phyloP scores from a whole-genome alignment of 78 protist species.

The Polysphondylium violaceum region DNA sequence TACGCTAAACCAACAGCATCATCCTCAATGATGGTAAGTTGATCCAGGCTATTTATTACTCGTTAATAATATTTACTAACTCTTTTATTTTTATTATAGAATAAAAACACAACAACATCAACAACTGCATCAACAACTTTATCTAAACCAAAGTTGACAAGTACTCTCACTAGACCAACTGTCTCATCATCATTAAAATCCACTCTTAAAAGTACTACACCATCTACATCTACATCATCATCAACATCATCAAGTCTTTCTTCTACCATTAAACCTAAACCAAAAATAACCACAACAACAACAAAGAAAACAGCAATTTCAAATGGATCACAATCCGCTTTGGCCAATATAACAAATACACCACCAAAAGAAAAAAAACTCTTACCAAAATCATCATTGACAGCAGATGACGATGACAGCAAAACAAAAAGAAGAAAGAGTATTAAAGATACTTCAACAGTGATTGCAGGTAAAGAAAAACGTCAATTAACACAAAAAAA shows the following conservation, averaged over 20 bases:
- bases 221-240: background rate
- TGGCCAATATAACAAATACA: constrained; percentile 2
- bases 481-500: background rate
- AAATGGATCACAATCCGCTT: background rate
- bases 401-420: constrained; percentile 4
- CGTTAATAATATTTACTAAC: background rate
- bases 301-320: background rate
- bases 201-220: background rate
- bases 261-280: too few species aligned
- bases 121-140: background rate
- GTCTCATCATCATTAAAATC: background rate
- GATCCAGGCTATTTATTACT: background rate
- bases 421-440: constrained; percentile 40
- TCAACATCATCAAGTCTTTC: constrained; percentile 9
- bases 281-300: background rate
- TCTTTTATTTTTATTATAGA: background rate
- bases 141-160: background rate
- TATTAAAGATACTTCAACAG: constrained; percentile 7
- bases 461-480: constrained; percentile 37
- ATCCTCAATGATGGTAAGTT: background rate
- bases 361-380: constrained; percentile 21
- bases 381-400: background rate
- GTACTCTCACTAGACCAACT: background rate
- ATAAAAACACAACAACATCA: constrained; percentile 8
- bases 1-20: constrained; percentile 33